Base-by-base conservation (phyloP, 345 rosid genomes). In the Limnanthes douglasii region DNA sequence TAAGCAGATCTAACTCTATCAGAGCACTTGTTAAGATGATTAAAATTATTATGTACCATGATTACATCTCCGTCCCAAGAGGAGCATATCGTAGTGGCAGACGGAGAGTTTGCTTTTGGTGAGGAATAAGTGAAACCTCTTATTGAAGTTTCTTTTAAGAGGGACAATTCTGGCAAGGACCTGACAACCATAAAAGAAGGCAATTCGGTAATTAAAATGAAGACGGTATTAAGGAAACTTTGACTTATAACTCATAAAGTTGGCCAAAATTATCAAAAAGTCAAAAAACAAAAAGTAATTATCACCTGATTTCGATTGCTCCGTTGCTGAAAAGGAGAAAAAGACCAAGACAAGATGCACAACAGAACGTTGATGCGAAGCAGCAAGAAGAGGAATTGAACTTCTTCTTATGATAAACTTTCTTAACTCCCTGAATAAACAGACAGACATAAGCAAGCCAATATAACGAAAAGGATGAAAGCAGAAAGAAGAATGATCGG, bases 321-420 rank as follows among this genome's bases (percentile, higher is more conserved):
- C 90, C 97, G 37, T 48, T 59, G 25, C 69, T 33, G 55, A 72
- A 72, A 35, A 73, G 60, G 48, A 88, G 95, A 6, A 69, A 52
- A 23, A 83, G 86, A 56, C 90, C 92, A 43, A 69, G 62, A 58
- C 67, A 68, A 10, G 90, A 50, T 12, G 49, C 61, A 54, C 64
- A 40, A 32, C 30, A 48, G 46, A 88, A 74, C 15, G 74, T 62
- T 24, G 93, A 79, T 56, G 95, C 97, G 70, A 71, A 88, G 70
- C 73, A 79, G 54, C 92, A 73, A 8, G 71, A 43, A 21, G 68
- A 54, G 33, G 83, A 72, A 34, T 51, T 57, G 11, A 83, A 83
- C 66, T 79, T 88, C 69, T 79, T 88, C 88, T 83, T 88, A 51
- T 69, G 64, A 19, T 50, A 56, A 24, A 83, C 70, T 62, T 76